phyloP scores from a whole-genome alignment of 305 asterid genomes.

The Rubia tinctorum region DNA sequence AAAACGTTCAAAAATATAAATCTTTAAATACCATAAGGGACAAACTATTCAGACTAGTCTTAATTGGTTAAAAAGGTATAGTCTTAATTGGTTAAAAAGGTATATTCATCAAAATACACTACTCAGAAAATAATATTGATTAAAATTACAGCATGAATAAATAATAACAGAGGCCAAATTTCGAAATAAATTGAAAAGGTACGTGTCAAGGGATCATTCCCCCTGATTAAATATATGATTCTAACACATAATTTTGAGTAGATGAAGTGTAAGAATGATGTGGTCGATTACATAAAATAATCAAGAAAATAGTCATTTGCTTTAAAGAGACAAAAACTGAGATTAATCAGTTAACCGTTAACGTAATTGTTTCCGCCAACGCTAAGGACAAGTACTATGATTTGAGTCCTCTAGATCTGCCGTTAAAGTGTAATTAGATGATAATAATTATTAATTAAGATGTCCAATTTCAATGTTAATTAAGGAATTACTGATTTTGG shows the following conservation, averaged over 20 bases:
- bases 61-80: too few species aligned
- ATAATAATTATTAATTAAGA: not conserved
- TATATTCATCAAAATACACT: too few species aligned
- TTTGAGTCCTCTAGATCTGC: not conserved
- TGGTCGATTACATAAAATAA: not conserved
- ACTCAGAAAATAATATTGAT: too few species aligned
- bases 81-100: too few species aligned
- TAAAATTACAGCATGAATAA: too few species aligned
- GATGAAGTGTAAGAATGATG: slow-evolving; percentile 1
- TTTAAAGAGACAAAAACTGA: not conserved
- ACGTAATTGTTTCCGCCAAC: not conserved
- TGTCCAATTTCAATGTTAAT: not conserved
- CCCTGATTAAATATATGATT: not conserved
- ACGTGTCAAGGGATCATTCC: not conserved
- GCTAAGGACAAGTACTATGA: not conserved
- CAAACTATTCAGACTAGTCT: too few species aligned
- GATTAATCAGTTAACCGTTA: slow-evolving; percentile 3
- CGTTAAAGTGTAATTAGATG: not conserved
- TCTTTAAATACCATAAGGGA: too few species aligned
- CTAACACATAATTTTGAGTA: slow-evolving; percentile 4
- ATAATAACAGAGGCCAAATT: not conserved
- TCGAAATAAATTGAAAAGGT: not conserved
- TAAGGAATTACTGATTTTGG: not conserved
- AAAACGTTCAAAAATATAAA: too few species aligned
- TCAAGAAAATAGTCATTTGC: not conserved